Percentiles rank a stretch among this genome's conserved stretches.
Evolutionary conservation across 148 eudicot genomes (phyloP).

Genomic region (Bassia scoparia): DNA sequence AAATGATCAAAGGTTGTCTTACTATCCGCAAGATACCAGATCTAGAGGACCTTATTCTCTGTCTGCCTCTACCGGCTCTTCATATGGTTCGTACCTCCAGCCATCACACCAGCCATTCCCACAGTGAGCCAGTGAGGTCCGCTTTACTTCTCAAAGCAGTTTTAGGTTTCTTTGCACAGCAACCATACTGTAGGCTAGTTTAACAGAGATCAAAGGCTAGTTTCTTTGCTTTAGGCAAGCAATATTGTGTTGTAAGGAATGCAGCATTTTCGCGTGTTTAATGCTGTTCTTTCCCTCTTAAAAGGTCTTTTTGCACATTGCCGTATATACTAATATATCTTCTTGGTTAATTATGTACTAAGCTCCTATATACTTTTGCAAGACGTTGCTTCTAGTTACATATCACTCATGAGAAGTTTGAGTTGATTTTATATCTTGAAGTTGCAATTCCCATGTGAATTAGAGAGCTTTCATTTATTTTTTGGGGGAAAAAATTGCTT

Average conservation of each 20-base stretch:
- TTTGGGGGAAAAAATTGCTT: no score
- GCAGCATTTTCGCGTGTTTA: not conserved
- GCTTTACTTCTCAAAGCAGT: not conserved
- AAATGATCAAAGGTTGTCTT: constrained; percentile 35
- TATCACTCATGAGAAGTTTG: not conserved
- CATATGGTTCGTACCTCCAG: constrained; percentile 31
- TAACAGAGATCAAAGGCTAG: not conserved
- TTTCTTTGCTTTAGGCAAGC: not conserved
- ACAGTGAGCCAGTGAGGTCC: not conserved
- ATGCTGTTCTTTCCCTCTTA: not conserved
- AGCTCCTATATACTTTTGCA: not conserved
- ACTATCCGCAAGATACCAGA: constrained; percentile 37
- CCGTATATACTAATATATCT: no score
- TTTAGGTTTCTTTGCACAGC: not conserved
- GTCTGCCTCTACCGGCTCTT: constrained; percentile 29
- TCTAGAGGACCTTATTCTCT: constrained; percentile 21
- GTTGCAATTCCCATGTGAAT: no score
- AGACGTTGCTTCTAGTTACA: not conserved
- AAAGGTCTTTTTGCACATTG: not conserved
- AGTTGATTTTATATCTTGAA: no score
- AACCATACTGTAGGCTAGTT: not conserved
- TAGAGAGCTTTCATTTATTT: no score
- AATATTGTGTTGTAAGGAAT: not conserved
- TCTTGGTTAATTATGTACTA: not conserved
- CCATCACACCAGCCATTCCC: constrained; percentile 30